Conservation (phyloP, 495 filamentous ascomycete genomes). For the Xylaria flabelliformis region DNA sequence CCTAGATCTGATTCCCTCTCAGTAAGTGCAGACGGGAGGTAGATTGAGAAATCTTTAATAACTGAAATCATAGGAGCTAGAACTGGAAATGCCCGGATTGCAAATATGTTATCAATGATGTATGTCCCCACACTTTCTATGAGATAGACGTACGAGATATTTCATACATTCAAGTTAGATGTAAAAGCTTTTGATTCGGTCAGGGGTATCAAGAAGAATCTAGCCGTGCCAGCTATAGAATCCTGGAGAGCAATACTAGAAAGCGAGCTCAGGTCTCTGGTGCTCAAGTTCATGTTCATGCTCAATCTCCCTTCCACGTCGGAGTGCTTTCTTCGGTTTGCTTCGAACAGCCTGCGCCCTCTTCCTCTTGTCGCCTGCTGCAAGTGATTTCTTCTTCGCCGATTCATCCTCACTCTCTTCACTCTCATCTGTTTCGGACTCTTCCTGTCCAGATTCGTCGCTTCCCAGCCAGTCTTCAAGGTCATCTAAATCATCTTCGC, state of each 20-base stretch:
- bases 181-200: conserved; percentile 7
- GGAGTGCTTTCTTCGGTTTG: conserved; percentile 69
- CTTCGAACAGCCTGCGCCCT: conserved; percentile 58
- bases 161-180: neutral
- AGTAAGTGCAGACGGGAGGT: neutral
- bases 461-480: conserved; percentile 58
- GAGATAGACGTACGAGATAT: neutral
- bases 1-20: no score
- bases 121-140: neutral
- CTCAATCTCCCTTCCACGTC: conserved; percentile 69
- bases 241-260: conserved; percentile 36
- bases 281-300: conserved; percentile 67
- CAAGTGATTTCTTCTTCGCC: conserved; percentile 46
- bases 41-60: neutral
- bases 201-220: conserved; percentile 27
- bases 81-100: neutral
- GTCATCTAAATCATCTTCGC: conserved; percentile 56
- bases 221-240: neutral
- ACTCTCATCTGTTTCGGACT: conserved; percentile 54
- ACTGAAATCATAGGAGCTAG: neutral
- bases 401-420: conserved; percentile 58
- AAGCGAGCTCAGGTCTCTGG: conserved; percentile 48
- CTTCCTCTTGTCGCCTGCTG: conserved; percentile 72
- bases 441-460: conserved; percentile 56
- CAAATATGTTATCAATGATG: neutral